Conservation (phyloP, 1,139 yeast species). For the Lizanozyma gosingica region DNA sequence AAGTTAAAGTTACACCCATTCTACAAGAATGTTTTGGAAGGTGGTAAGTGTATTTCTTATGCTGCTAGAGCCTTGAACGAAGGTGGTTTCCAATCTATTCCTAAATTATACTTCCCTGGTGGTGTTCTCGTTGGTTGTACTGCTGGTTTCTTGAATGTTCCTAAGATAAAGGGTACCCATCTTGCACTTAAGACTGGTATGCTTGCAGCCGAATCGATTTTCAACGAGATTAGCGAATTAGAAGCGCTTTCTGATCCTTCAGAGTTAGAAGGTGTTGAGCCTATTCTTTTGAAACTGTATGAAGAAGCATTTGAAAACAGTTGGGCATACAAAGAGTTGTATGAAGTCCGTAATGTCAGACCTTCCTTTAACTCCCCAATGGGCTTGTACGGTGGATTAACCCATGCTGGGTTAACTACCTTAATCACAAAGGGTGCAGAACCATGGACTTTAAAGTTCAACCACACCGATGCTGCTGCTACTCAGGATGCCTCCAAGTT, state of each 20-base stretch:
- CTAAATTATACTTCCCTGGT: constrained; percentile 86
- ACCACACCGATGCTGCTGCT: constrained; percentile 59
- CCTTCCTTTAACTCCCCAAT: constrained; percentile 76
- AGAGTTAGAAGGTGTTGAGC: constrained; percentile 22
- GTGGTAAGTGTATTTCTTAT: constrained; percentile 88
- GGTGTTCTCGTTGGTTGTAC: constrained; percentile 91
- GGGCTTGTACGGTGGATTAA: constrained; percentile 72
- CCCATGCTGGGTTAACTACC: constrained; percentile 81
- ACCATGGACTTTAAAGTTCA: constrained; percentile 81
- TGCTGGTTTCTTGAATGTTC: constrained; percentile 95
- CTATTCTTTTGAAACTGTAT: constrained; percentile 47
- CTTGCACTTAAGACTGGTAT: constrained; percentile 95
- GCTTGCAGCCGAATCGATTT: constrained; percentile 85
- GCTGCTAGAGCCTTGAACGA: constrained; percentile 95
- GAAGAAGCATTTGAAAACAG: constrained; percentile 60
- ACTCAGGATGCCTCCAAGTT: constrained; percentile 61
- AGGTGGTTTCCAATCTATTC: constrained; percentile 91
- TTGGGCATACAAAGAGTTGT: constrained; percentile 79
- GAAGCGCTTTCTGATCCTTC: constrained; percentile 31
- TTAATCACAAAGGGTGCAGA: constrained; percentile 65
- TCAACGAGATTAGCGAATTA: constrained; percentile 40
- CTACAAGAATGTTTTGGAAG: constrained; percentile 65
- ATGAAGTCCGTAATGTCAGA: constrained; percentile 78
- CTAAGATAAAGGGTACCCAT: constrained; percentile 96
- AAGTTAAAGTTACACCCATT: constrained; percentile 87